Conservation (phyloP, 345 rosid species). For the Eucalyptus victrix region DNA sequence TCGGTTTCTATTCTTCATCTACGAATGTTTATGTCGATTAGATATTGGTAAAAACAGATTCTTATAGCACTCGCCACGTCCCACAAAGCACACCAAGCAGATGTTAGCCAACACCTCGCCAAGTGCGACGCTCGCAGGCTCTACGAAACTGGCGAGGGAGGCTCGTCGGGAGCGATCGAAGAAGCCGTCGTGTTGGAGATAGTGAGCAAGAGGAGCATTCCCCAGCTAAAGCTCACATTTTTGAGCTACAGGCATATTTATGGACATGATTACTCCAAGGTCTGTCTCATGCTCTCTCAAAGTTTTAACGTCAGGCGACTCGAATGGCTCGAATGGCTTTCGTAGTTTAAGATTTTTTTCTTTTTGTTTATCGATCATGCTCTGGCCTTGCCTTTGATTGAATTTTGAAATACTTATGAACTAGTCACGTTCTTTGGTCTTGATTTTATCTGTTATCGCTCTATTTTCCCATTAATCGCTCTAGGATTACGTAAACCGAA, state of each 20-base stretch:
- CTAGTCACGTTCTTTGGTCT: not conserved
- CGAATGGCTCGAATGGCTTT: not conserved
- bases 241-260: slow-evolving; percentile 51
- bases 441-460: not conserved
- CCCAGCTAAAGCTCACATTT: slow-evolving; percentile 44
- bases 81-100: slow-evolving; percentile 55
- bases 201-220: slow-evolving; percentile 52
- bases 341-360: not conserved
- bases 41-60: slow-evolving; percentile 16
- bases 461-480: not conserved
- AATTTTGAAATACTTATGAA: not conserved
- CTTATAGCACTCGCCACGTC: slow-evolving; percentile 47
- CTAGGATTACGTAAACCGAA: not conserved
- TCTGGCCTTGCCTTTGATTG: not conserved
- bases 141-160: slow-evolving; percentile 40
- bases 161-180: slow-evolving; percentile 17
- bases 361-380: not conserved
- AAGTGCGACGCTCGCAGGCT: slow-evolving; percentile 55
- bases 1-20: not conserved
- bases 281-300: not conserved
- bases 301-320: not conserved
- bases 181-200: slow-evolving; percentile 53
- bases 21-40: not conserved
- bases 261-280: slow-evolving; percentile 54
- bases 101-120: slow-evolving; percentile 42